Base-by-base conservation (phyloP, 768 basidiomycete genomes). In the Sutorius australiensis region DNA sequence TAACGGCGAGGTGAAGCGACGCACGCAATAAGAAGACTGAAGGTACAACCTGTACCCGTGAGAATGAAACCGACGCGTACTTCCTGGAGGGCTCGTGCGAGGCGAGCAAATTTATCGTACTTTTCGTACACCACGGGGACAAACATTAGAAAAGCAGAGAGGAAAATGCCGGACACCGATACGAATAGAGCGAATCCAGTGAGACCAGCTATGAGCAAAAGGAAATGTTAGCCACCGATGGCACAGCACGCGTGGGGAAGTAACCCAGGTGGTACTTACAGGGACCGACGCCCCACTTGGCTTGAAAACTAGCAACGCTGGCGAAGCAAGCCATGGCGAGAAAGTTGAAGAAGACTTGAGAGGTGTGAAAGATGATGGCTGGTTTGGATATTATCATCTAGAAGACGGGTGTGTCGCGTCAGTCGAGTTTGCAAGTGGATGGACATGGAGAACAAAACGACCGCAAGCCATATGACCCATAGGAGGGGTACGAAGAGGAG, bases 281-380 rank as follows among this genome's bases (percentile, higher is more conserved):
- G 36, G 92, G 90, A 8, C 90, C 90, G 21, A 95, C 79, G 10
- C 77, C 64, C 82, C 83, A 94, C 59, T 87, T 86, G 5, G 89
- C 84, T 62, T 98, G 94, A 69, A 95, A 98, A 19, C 77, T 74
- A 0, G 94, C 94, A 4, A 93, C 89, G 61, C 88, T 86, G 8
- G 89, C 95, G 61, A 92, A 93, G 65, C 92, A 95, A 43, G 86
- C 87, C 83, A 95, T 87, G 12, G 91, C 83, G 42, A 98, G 79
- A 66, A 98, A 97, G 68, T 88, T 86, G 83, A 95, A 93, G 77
- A 98, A 94, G 49, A 83, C 79, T 75, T 95, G 89, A 3, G 81
- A 83, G 30, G 80, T 68, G 67, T 89, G 83, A 65, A 85, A 84
- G 50, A 91, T 77, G 65, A 92, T 88, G 55, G 84, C 77, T 7